Base-by-base conservation (phyloP, 2,329 filamentous ascomycete species). In the Rhynchosporium graminicola region DNA sequence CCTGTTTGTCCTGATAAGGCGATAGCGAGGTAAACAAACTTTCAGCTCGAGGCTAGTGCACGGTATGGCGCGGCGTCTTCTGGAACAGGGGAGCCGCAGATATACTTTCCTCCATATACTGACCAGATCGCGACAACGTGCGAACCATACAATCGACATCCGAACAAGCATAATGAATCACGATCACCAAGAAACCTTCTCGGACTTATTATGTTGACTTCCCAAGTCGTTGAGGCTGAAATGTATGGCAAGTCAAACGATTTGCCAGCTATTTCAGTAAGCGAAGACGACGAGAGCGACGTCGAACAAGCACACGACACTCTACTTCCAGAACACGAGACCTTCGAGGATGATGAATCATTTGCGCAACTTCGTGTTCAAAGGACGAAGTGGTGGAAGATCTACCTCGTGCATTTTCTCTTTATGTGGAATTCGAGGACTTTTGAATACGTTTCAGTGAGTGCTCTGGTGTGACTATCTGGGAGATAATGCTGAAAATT, bases 371-470 rank as follows among this genome's bases (percentile, higher is more conserved):
- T n/a, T 3, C 9, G 26, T 12, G 9, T 38, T 12, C 55, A 63
- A 43, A 62, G 57, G 31, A 61, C 29, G 57, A 67, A 64, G 45
- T 69, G 67, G 67, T 68, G 70, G 60, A 74, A 73, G 51, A 69
- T 83, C 9, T 84, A 83, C 65, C 66, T 78, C 33, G 82, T 80
- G 26, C 81, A 84, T 70, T 78, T 79, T 57, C 73, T 83, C 9
- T 83, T 82, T 20, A 80, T 80, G 60, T 84, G 80, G 80, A 84
- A 83, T 68, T 79, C 80, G 5, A 78, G 82, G 50, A 77, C 79
- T 48, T 84, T 83, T 64, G 81, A 84, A 69, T 84, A 84, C 63
- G 81, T 80, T n/a, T 79, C 80, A 13, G 77, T 83, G 8, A 65
- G 62, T 38, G 50, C 28, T 36, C 12, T 2, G 4, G 8, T 40